phyloP scores from a whole-genome alignment of 345 rosid genomes.

The Psidium guajava region DNA sequence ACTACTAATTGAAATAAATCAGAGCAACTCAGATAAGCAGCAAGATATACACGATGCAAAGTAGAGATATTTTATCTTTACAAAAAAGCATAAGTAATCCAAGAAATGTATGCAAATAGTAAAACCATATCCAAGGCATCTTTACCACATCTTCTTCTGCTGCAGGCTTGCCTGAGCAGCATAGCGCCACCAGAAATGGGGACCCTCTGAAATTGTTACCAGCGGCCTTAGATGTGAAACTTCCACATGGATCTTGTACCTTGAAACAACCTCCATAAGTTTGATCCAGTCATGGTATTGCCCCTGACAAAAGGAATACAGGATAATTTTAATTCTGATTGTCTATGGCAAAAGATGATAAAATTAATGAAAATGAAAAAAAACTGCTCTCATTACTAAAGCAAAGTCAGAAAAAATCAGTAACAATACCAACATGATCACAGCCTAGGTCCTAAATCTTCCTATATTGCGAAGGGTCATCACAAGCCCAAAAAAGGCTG shows the following conservation, averaged over 20 bases:
- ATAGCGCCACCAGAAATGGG: conserved; percentile 85
- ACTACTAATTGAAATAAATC: background rate
- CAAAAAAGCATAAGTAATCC: background rate
- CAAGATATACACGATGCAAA: background rate
- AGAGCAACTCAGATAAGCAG: background rate
- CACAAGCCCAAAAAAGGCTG: background rate
- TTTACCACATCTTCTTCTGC: conserved; percentile 79
- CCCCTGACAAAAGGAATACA: conserved; percentile 35
- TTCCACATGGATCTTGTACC: conserved; percentile 71
- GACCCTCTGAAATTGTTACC: conserved; percentile 57
- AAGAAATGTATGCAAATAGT: background rate
- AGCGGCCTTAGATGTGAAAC: conserved; percentile 84
- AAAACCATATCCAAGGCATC: background rate
- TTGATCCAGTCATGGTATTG: conserved; percentile 98
- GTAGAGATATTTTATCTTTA: background rate
- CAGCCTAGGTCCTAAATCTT: background rate
- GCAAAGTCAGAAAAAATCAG: background rate
- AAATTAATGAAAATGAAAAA: background rate
- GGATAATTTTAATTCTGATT: background rate
- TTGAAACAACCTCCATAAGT: conserved; percentile 81
- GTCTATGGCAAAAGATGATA: background rate
- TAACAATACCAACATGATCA: background rate
- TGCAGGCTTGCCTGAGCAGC: conserved; percentile 80
- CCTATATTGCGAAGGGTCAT: background rate
- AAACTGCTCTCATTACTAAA: background rate